Evolutionary conservation across 106 monocot genomes (phyloP).

Genomic region (Vanilla planifolia): DNA sequence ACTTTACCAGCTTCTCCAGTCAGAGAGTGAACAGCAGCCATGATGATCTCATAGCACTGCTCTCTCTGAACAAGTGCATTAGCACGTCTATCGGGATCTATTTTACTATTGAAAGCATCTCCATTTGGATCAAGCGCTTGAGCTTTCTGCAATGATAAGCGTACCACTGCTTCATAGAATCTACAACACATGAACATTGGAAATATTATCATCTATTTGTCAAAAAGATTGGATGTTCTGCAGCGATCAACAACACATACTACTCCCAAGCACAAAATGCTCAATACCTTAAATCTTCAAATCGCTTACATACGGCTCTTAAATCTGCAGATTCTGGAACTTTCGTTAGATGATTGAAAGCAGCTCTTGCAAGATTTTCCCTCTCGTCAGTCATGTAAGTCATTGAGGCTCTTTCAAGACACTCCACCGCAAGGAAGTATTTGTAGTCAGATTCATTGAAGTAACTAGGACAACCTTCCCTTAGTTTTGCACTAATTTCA

Average conservation of each 20-base stretch:
- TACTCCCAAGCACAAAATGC: background rate
- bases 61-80: conserved; percentile 39
- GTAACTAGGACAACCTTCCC: conserved; percentile 89
- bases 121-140: conserved; percentile 62
- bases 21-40: conserved; percentile 65
- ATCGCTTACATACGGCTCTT: conserved; percentile 72
- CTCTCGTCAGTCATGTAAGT: conserved; percentile 38
- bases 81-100: conserved; percentile 37
- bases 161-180: conserved; percentile 97
- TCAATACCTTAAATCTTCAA: conserved; percentile 91
- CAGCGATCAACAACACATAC: no score
- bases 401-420: conserved; percentile 72
- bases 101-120: conserved; percentile 51
- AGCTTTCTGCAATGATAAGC: conserved; percentile 82
- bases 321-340: conserved; percentile 81
- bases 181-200: conserved; percentile 24
- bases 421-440: conserved; percentile 87
- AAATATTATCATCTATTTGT: background rate
- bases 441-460: conserved; percentile 89
- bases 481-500: conserved; percentile 86
- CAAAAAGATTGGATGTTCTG: background rate
- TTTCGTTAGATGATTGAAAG: conserved; percentile 60
- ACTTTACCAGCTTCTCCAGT: conserved; percentile 39
- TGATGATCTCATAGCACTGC: conserved; percentile 81
- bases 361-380: conserved; percentile 81